These are phyloP conservation scores for Whalleya microplaca DNA, from an alignment of 2,329 filamentous ascomycete genomes.

Conservation along the genomic window DNA sequence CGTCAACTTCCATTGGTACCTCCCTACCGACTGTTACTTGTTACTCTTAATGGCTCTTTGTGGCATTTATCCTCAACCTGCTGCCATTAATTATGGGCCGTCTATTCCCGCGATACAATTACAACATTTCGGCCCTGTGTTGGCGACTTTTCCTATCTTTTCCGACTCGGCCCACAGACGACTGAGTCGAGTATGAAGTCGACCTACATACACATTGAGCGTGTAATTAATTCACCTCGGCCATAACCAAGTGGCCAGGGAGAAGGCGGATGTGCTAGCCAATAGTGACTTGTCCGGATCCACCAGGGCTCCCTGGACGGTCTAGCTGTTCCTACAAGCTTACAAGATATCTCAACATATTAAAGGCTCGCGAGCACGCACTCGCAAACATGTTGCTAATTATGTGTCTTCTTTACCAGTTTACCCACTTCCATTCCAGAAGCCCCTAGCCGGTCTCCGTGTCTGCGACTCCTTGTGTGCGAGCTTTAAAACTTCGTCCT, in stretches of 20 bases:
- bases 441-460: slow-evolving; percentile 13
- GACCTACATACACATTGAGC: slow-evolving; percentile 20
- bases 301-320: slow-evolving; percentile 20
- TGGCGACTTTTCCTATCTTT: slow-evolving; percentile 27
- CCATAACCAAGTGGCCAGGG: slow-evolving; percentile 12
- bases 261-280: slow-evolving; percentile 18
- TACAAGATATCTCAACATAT: slow-evolving; percentile 26
- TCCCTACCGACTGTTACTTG: too few relatives aligned
- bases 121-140: slow-evolving; percentile 1
- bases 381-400: slow-evolving; percentile 25
- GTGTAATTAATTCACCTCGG: slow-evolving; percentile 18
- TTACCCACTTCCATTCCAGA: slow-evolving; percentile 10
- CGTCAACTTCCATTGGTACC: slow-evolving; percentile 14
- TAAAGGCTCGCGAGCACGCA: slow-evolving; percentile 11
- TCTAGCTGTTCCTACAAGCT: slow-evolving; percentile 24
- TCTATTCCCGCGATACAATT: slow-evolving; percentile 16
- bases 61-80: slow-evolving; percentile 12
- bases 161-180: slow-evolving; percentile 29
- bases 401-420: slow-evolving; percentile 16
- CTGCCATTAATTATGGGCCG: slow-evolving; percentile 17
- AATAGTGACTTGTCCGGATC: slow-evolving; percentile 24
- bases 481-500: slow-evolving; percentile 6
- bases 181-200: too few relatives aligned
- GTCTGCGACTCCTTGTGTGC: background rate
- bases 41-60: too few relatives aligned